Percentiles rank a stretch among this genome's conserved stretches.
Conservation (phyloP, 768 basidiomycete genomes). For the Suillus spraguei region DNA sequence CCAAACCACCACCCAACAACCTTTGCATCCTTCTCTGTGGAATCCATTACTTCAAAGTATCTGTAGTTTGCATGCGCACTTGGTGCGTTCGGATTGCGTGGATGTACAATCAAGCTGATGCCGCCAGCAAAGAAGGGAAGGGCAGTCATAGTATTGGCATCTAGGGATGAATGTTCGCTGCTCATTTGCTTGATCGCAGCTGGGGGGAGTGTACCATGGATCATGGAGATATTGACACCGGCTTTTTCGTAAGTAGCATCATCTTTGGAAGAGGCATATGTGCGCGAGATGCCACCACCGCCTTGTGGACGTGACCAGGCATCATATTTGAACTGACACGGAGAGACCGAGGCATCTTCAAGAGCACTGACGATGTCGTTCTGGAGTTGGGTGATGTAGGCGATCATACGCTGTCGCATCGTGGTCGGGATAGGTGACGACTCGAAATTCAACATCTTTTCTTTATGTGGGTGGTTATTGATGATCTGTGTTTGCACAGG, state of each 20-base stretch:
- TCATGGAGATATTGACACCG: slow-evolving; percentile 23
- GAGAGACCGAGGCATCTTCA: slow-evolving; percentile 16
- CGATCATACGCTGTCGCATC: not conserved
- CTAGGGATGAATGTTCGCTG: slow-evolving; percentile 19
- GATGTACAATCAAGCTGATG: slow-evolving; percentile 26
- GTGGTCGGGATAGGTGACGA: not conserved
- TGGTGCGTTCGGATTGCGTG: slow-evolving; percentile 25
- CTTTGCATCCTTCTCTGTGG: slow-evolving; percentile 10
- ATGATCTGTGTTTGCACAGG: not conserved
- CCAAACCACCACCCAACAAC: slow-evolving; percentile 32
- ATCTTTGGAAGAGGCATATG: slow-evolving; percentile 12
- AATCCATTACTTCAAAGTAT: slow-evolving; percentile 28
- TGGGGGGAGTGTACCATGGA: slow-evolving; percentile 21
- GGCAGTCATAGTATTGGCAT: slow-evolving; percentile 13
- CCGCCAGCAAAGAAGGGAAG: slow-evolving; percentile 22
- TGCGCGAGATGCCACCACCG: slow-evolving; percentile 23
- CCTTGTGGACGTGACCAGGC: slow-evolving; percentile 21
- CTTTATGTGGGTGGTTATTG: not conserved
- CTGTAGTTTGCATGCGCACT: slow-evolving; percentile 28
- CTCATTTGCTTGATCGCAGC: slow-evolving; percentile 27
- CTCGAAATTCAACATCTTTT: not conserved
- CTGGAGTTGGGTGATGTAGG: slow-evolving; percentile 22
- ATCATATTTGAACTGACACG: slow-evolving; percentile 20
- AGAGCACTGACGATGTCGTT: slow-evolving; percentile 24
- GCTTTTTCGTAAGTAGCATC: slow-evolving; percentile 26